A percentile compares a stretch with the other conserved stretches of the same genome.
Evolutionary conservation across 1,139 yeast species (phyloP).

Genomic region (Saccharomyces hybrid): DNA sequence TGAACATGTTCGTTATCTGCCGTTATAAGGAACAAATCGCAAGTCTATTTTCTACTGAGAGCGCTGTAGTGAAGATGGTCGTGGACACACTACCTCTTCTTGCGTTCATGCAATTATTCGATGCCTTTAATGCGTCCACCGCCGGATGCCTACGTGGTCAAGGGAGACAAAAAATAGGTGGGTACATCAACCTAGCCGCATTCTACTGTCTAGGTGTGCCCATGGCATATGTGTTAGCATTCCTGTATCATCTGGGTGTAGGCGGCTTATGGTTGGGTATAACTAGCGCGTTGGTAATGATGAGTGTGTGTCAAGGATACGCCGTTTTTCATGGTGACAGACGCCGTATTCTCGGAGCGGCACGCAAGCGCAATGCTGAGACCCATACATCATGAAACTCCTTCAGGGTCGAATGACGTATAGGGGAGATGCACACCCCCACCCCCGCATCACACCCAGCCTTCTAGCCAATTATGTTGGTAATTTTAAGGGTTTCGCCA

Average conservation of each 20-base stretch:
- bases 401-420: neutral
- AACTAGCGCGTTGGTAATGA: slow-evolving; percentile 61
- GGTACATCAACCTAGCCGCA: slow-evolving; percentile 65
- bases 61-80: slow-evolving; percentile 48
- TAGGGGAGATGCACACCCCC: neutral
- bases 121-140: slow-evolving; percentile 73
- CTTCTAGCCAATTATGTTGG: neutral
- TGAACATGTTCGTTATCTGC: slow-evolving; percentile 50
- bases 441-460: neutral
- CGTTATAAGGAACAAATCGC: slow-evolving; percentile 53
- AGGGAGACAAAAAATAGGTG: slow-evolving; percentile 81
- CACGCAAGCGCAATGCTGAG: slow-evolving; percentile 42
- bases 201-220: slow-evolving; percentile 75
- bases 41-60: slow-evolving; percentile 59
- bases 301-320: slow-evolving; percentile 53
- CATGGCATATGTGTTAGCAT: slow-evolving; percentile 56
- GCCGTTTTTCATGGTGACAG: slow-evolving; percentile 35
- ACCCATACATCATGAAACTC: slow-evolving; percentile 32
- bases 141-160: slow-evolving; percentile 83
- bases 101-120: slow-evolving; percentile 66
- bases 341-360: slow-evolving; percentile 32
- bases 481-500: neutral
- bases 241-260: slow-evolving; percentile 44
- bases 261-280: slow-evolving; percentile 87
- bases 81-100: slow-evolving; percentile 56